phyloP scores from a whole-genome alignment of 73 alveolate genomes.

The Effrenium voratum region DNA sequence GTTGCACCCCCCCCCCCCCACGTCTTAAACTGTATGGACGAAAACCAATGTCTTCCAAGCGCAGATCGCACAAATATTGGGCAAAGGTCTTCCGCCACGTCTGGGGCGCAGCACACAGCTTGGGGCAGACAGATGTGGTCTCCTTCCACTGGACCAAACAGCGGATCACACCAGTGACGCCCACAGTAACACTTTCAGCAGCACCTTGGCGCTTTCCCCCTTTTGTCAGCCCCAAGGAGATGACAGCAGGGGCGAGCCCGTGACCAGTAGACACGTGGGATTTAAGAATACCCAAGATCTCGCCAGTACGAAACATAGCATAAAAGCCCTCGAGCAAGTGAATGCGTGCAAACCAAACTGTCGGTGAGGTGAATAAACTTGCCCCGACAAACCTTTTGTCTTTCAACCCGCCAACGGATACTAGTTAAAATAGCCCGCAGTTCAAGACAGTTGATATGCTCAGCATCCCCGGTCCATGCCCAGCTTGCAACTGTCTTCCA shows the following conservation, averaged over 20 bases:
- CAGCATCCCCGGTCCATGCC: too few relatives aligned
- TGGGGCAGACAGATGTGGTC: background rate
- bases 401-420: too few relatives aligned
- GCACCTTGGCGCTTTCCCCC: conserved; percentile 2
- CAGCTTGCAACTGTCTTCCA: too few relatives aligned
- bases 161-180: background rate
- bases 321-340: too few relatives aligned
- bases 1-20: background rate
- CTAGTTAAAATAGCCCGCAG: too few relatives aligned
- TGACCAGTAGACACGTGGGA: background rate
- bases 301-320: background rate
- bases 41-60: background rate
- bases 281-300: background rate
- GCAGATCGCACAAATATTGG: background rate
- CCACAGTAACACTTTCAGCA: background rate
- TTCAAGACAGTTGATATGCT: too few relatives aligned
- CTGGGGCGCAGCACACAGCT: background rate
- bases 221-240: background rate
- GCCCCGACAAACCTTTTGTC: too few relatives aligned
- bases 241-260: background rate
- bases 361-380: too few relatives aligned
- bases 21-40: background rate
- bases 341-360: too few relatives aligned
- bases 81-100: background rate
- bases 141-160: background rate